These are phyloP conservation scores for Corynascus novoguineensis DNA, from an alignment of 495 filamentous ascomycete genomes.

Conservation along the genomic window DNA sequence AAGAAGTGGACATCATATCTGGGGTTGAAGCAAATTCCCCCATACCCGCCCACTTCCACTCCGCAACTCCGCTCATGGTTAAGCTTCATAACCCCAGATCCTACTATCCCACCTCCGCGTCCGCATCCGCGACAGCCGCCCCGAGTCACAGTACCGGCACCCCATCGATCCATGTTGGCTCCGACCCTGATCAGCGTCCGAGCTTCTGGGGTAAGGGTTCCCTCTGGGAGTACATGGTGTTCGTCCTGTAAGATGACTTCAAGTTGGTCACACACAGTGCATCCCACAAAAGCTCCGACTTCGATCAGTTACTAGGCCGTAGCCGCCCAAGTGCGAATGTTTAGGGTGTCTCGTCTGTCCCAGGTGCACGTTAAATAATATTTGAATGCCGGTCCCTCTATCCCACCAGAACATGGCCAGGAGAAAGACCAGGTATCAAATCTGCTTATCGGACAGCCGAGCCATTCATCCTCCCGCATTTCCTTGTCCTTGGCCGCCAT, in stretches of 20 bases:
- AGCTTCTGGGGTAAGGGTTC: background rate
- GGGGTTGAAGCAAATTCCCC: background rate
- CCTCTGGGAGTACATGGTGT: background rate
- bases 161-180: conserved; percentile 24
- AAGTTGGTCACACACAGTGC: too few species aligned
- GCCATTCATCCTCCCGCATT: too few species aligned
- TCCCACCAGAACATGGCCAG: background rate
- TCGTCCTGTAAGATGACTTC: too few species aligned
- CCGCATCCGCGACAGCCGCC: conserved; percentile 13
- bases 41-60: conserved; percentile 19
- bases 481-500: conserved; percentile 5
- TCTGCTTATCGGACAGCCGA: background rate
- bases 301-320: too few species aligned
- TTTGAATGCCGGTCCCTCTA: too few species aligned
- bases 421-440: background rate
- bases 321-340: too few species aligned
- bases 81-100: conserved; percentile 4
- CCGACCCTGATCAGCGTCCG: conserved; percentile 11
- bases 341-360: too few species aligned
- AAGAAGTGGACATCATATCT: background rate
- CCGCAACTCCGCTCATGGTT: conserved; percentile 11
- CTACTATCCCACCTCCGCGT: conserved; percentile 26
- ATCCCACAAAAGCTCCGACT: too few species aligned
- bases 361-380: too few species aligned
- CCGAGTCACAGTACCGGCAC: background rate